Evolutionary conservation across 139 green algal species (phyloP).

Genomic region (Nannochloris sp.): DNA sequence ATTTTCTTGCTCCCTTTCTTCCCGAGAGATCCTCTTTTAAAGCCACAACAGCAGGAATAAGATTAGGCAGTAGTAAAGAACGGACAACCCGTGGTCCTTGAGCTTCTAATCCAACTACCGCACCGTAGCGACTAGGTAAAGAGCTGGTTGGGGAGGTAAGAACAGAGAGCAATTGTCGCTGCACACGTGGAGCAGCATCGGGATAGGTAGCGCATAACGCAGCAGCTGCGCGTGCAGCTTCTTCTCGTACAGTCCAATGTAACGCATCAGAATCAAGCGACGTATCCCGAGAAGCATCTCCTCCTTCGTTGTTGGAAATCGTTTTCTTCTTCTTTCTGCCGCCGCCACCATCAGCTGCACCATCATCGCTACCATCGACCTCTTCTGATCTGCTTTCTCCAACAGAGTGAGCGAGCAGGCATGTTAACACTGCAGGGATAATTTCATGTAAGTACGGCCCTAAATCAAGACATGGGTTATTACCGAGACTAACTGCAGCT

Average conservation of each 20-base stretch:
- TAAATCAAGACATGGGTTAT: slow-evolving; percentile 61
- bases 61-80: slow-evolving; percentile 64
- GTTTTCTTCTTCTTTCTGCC: not conserved
- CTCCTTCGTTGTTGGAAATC: not conserved
- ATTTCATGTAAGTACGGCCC: slow-evolving; percentile 77
- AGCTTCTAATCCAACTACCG: slow-evolving; percentile 50
- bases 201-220: slow-evolving; percentile 51
- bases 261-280: not conserved
- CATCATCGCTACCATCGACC: slow-evolving; percentile 33
- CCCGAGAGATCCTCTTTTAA: slow-evolving; percentile 22
- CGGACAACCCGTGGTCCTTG: slow-evolving; percentile 54
- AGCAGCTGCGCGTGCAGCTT: slow-evolving; percentile 44
- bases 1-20: not conserved
- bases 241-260: slow-evolving; percentile 40
- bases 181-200: slow-evolving; percentile 54
- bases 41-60: slow-evolving; percentile 47
- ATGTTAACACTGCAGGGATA: slow-evolving; percentile 73
- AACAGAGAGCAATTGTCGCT: slow-evolving; percentile 33
- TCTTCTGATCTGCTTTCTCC: no score
- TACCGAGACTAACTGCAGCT: slow-evolving; percentile 44
- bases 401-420: slow-evolving; percentile 57
- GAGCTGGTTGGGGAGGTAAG: slow-evolving; percentile 36
- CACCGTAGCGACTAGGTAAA: slow-evolving; percentile 46
- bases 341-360: slow-evolving; percentile 42
- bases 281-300: not conserved